Evolutionary conservation across 345 rosid species (phyloP), one percentile per base, ranked within the genome.

Genomic region (Arabidopsis thaliana): DNA sequence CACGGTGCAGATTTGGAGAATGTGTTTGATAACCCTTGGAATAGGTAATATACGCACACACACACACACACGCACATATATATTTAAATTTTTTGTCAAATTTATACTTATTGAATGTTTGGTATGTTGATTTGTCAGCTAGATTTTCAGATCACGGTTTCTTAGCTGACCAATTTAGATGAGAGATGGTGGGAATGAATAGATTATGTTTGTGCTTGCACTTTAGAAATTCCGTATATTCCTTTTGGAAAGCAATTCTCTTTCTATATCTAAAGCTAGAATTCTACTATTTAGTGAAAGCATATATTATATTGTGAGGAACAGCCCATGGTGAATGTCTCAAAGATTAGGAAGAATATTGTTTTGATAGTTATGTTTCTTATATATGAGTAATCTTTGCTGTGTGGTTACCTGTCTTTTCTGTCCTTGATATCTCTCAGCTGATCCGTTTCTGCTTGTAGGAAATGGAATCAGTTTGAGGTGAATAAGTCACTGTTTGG

Each of bases 381-480:
- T 59, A 25, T 63, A 48, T 59, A 59, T 53, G 42, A 73, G 25
- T 32, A 65, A 71, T 60, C 59, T 50, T 73, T 64, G 25, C 20
- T 62, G 25, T 53, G 56, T 63, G 25, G 59, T 33, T 64, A 53
- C 44, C 40, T 46, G 66, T 51, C 9, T 75, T 59, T 67, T 59
- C 61, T 75, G 59, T 75, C 67, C 67, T 20, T 10, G 60, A 65
- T 8, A 57, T 44, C 38, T 46, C 72, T 51, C 36, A 52, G 53
- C 41, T 79, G 58, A 40, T 49, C 22, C 28, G 20, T 55, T 48
- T 74, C 58, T 44, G 36, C 64, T 71, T 48, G 50, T 74, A 90
- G 96, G 85, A 83, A 80, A 14, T 95, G 99, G 98, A 78, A 92
- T 86, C 98, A 92, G 77, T 95, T 95, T 86, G 87, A 84, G 83